Evolutionary conservation across 495 filamentous ascomycete genomes (phyloP).

Genomic region (Penicillium nucicola): DNA sequence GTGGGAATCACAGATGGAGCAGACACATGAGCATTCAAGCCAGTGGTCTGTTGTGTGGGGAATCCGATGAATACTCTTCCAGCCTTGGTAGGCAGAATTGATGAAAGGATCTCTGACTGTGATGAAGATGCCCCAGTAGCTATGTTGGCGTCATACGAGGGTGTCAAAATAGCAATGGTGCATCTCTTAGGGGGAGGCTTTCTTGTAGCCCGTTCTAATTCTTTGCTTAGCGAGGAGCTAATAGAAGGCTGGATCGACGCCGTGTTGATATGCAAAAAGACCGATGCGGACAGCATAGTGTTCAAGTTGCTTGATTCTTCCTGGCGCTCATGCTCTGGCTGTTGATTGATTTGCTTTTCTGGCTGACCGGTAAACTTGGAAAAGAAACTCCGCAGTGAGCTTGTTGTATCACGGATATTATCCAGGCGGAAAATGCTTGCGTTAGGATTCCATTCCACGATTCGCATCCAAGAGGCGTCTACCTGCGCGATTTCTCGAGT

Average conservation of each 20-base stretch:
- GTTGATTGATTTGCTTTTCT: slow-evolving; percentile 29
- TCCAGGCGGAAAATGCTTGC: slow-evolving; percentile 39
- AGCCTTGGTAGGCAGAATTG: slow-evolving; percentile 83
- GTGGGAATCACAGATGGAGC: slow-evolving; percentile 97
- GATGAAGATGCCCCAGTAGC: slow-evolving; percentile 57
- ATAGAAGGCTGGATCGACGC: slow-evolving; percentile 75
- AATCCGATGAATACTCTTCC: slow-evolving; percentile 97
- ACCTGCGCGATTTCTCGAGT: slow-evolving; percentile 82
- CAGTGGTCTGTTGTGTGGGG: slow-evolving; percentile 94
- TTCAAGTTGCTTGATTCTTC: slow-evolving; percentile 60
- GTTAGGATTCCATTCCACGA: slow-evolving; percentile 75
- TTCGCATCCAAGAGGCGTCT: slow-evolving; percentile 86
- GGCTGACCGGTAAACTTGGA: slow-evolving; percentile 58
- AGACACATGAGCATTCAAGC: slow-evolving; percentile 93
- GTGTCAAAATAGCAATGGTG: slow-evolving; percentile 80
- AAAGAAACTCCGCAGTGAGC: slow-evolving; percentile 76
- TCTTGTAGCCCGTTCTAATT: slow-evolving; percentile 95
- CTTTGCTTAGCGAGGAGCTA: slow-evolving; percentile 61
- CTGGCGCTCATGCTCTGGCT: slow-evolving; percentile 20
- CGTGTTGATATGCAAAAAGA: slow-evolving; percentile 85
- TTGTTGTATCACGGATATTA: slow-evolving; percentile 42
- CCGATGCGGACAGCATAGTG: slow-evolving; percentile 61
- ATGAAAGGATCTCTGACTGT: slow-evolving; percentile 76
- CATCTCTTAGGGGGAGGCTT: slow-evolving; percentile 90
- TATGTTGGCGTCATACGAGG: slow-evolving; percentile 79